Percentiles rank a stretch among this genome's conserved stretches.
These are phyloP conservation scores for Fraxinus velutina DNA, from an alignment of 305 asterid species.

Conservation along the genomic window DNA sequence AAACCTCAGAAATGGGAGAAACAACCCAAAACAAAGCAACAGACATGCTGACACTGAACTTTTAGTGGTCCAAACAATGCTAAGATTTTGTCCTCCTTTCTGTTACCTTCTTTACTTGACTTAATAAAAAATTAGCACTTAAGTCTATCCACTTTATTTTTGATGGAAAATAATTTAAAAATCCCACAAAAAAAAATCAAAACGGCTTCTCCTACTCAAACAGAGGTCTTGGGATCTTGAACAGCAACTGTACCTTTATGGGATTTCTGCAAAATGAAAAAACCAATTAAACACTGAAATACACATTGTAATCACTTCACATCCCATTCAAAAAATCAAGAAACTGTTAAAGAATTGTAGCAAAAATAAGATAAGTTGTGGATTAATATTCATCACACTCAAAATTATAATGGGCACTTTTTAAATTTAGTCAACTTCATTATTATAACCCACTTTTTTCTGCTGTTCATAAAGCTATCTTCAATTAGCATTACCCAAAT, in stretches of 20 bases:
- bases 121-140: neutral
- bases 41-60: constrained; percentile 49
- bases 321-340: constrained; percentile 10
- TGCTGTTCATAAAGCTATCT: constrained; percentile 24
- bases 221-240: constrained; percentile 7
- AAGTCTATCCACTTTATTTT: neutral
- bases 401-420: constrained; percentile 35
- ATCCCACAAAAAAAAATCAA: neutral
- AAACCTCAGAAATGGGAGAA: constrained; percentile 56
- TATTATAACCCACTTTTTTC: constrained; percentile 40
- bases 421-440: constrained; percentile 45
- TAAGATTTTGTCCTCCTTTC: constrained; percentile 24
- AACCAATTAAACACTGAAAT: neutral
- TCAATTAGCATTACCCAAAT: constrained; percentile 19
- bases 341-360: constrained; percentile 23
- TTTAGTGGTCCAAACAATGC: constrained; percentile 25
- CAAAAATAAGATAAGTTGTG: constrained; percentile 21
- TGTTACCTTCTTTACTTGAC: neutral
- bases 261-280: constrained; percentile 39
- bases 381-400: constrained; percentile 22
- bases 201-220: neutral
- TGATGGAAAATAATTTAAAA: neutral
- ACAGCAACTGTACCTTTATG: constrained; percentile 27
- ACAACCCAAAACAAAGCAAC: constrained; percentile 69
- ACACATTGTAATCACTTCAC: neutral